Base-by-base conservation (phyloP, 2,329 filamentous ascomycete species). In the Scleromitrula shiraiana region DNA sequence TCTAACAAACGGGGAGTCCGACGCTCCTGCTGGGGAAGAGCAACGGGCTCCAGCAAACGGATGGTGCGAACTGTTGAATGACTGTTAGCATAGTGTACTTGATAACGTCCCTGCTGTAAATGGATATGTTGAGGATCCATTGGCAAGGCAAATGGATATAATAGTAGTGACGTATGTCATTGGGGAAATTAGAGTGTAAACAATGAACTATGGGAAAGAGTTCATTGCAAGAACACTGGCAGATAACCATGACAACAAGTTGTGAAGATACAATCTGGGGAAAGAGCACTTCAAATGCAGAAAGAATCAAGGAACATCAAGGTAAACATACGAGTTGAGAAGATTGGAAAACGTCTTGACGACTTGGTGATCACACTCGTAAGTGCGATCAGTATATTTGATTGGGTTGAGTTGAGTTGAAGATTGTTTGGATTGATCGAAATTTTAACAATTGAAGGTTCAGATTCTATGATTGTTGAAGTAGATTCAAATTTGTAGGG, bases 291-390 rank as follows among this genome's bases (percentile, higher is more conserved):
- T 30, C 10, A 14, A n/a, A 17, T 8, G 4, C 12, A 14, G 2
- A 7, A 26, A 27, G 12, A 32, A 7, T 24, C 5, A 23, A 6
- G 4, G 23, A 26, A 30, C 22, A 9, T 9, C n/a, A 27, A 41
- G 4, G 23, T 10, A 23, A 73, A 53, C 88, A 69, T 79, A 95
- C 90, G 89, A 95, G 80, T 93, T 93, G 62, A 96, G 84, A 64
- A 94, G 85, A 75, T 95, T 96, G 77, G 89, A 91, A 84, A 95
- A 96, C 90, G 88, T 95, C 74, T 87, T 95, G 88, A 78, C 84
- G 83, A 75, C 77, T 67, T 66, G 67, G 56, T 61, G 64, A 66
- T 58, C 62, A 59, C 59, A 60, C 58, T 58, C 56, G 37, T 39
- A 47, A 54, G 60, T 59, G 61, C 51, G 58, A 64, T 63, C 61